phyloP scores from a whole-genome alignment of 1,284 basidiomycete species.

The Heterobasidion irregulare region DNA sequence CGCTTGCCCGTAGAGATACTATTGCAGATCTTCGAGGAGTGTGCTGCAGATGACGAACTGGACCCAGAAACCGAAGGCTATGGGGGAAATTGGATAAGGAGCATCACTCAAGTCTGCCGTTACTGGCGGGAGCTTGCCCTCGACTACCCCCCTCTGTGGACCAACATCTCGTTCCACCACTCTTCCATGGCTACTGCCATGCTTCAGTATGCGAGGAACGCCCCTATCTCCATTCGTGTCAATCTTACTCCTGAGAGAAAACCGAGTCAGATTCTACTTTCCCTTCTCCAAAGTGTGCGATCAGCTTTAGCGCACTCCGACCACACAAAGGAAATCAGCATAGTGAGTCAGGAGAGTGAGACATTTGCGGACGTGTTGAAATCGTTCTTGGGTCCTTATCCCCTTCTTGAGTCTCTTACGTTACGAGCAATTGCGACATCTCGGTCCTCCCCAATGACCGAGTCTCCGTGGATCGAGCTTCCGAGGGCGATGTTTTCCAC shows the following conservation, averaged over 20 bases:
- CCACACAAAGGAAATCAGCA: conserved; percentile 11
- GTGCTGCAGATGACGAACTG: conserved; percentile 12
- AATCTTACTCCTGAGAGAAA: conserved; percentile 6
- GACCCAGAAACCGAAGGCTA: conserved; percentile 6
- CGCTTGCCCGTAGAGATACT: conserved; percentile 5
- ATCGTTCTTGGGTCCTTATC: conserved; percentile 5
- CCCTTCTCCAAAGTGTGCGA: conserved; percentile 7
- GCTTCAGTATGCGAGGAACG: conserved; percentile 11
- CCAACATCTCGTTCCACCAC: conserved; percentile 8
- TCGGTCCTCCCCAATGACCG: not conserved
- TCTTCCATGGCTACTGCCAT: conserved; percentile 6
- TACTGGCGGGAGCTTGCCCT: conserved; percentile 19
- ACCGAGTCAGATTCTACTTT: not conserved
- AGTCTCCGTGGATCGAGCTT: conserved; percentile 6
- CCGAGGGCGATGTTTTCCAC: conserved; percentile 7
- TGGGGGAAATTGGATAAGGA: not conserved
- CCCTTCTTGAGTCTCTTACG: conserved; percentile 8
- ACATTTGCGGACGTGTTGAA: conserved; percentile 7
- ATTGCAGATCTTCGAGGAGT: conserved; percentile 10
- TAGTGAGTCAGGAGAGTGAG: conserved; percentile 4
- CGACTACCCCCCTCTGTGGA: conserved; percentile 10
- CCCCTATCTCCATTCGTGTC: conserved; percentile 9
- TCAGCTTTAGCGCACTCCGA: conserved; percentile 8
- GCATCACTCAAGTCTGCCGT: conserved; percentile 11
- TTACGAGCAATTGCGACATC: conserved; percentile 6